Conservation (phyloP, 805 yeast species). For the Candida tammaniensis region DNA sequence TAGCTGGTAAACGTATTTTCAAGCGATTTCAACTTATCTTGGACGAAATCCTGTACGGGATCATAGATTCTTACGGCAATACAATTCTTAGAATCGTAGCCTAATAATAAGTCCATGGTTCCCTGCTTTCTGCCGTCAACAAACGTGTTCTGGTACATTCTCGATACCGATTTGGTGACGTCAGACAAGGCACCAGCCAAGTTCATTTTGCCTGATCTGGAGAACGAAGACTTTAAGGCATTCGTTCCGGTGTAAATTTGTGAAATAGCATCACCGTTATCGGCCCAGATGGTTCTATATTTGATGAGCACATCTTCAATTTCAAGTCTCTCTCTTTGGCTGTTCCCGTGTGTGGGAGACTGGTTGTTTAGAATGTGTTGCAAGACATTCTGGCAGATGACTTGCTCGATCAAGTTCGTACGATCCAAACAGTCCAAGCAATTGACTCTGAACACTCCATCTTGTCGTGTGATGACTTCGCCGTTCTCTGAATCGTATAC, state of each 20-base stretch:
- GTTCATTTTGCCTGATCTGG: conserved; percentile 94
- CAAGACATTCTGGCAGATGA: conserved; percentile 70
- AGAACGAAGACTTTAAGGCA: conserved; percentile 80
- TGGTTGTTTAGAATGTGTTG: conserved; percentile 34
- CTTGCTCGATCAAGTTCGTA: conserved; percentile 86
- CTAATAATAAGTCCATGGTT: conserved; percentile 84
- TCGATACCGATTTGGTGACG: conserved; percentile 90
- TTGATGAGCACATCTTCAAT: conserved; percentile 58
- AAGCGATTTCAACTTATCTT: conserved; percentile 51
- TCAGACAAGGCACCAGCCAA: conserved; percentile 96
- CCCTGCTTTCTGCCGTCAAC: conserved; percentile 88
- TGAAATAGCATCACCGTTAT: conserved; percentile 65
- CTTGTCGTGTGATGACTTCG: conserved; percentile 68
- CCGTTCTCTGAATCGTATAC: conserved; percentile 58
- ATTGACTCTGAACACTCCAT: conserved; percentile 89
- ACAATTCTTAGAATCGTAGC: conserved; percentile 69
- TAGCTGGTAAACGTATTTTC: conserved; percentile 57
- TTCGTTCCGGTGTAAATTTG: conserved; percentile 60
- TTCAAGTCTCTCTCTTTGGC: conserved; percentile 18
- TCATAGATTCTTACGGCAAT: conserved; percentile 73
- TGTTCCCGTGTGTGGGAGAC: conserved; percentile 21
- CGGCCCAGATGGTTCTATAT: conserved; percentile 80
- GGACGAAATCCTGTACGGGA: conserved; percentile 85
- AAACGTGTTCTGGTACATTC: conserved; percentile 94
- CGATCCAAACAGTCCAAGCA: conserved; percentile 92